Base-by-base conservation (phyloP, 768 basidiomycete species). In the Rhizopogon sp. region DNA sequence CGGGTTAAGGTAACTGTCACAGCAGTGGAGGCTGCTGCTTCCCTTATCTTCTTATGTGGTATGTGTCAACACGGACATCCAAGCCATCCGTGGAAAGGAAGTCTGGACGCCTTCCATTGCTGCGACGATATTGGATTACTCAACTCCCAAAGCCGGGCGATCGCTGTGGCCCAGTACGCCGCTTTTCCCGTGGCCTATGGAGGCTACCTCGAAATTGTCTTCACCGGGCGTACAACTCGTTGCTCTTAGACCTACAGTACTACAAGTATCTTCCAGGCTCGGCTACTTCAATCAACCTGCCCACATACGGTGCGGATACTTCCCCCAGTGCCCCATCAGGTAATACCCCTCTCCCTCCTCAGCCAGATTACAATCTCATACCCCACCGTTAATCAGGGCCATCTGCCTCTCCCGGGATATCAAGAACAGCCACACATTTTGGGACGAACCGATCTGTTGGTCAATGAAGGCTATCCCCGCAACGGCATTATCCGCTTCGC, bases 91-190 rank as follows among this genome's bases (percentile, higher is more conserved):
- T 35, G 64, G 68, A 22, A 63, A 35, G 33, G 11, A 55, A 14
- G 35, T 69, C 6, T 64, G 66, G 68, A 61, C 52, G 3, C 3
- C 44, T 33, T 69, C 66, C 17, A 59, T 67, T 22, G 64, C 62
- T 4, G 17, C 56, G 22, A 13, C 8, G 31, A 9, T 10, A 8
- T 33, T 9, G 3, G 31, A 33, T 33, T 10, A 33, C 31, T 14
- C 5, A 35, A 22, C 14, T 28, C 29, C 14, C 40, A 56, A 8
- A 39, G 41, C 41, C 17, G 54, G 20, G 37, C 43, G 17, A 50
- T 44, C 25, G 40, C 39, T n/a, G 50, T n/a, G 35, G 35, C 44
- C 25, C 25, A 25, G 25, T 25, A 25, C 25, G 4, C 25, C 3
- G 25, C 25, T 25, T 25, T 25, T 25, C 49, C 54, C 16, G 41